Evolutionary conservation across 164 flowering plant species (phyloP).

Genomic region (Nymphaea thermarum): DNA sequence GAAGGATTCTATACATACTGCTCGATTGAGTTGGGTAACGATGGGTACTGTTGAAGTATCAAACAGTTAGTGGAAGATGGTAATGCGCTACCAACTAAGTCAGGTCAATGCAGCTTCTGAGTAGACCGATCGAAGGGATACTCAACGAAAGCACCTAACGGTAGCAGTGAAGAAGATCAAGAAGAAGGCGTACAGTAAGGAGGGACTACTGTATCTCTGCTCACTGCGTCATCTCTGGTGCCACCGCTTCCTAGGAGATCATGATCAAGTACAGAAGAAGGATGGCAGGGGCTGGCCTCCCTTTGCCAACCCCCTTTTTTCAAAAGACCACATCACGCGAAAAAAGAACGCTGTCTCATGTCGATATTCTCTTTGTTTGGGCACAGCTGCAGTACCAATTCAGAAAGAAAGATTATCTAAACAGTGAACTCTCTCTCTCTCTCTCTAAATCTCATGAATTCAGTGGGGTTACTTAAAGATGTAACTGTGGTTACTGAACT

Average conservation of each 20-base stretch:
- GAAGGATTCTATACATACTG: no score
- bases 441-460: neutral
- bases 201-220: neutral
- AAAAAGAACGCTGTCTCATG: neutral
- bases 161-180: neutral
- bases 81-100: no score
- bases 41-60: no score
- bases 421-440: neutral
- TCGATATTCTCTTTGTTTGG: neutral
- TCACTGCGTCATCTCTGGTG: neutral
- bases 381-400: neutral
- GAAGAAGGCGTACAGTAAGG: no score
- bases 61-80: no score
- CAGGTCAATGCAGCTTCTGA: no score
- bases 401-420: no score
- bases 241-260: neutral
- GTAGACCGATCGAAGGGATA: no score
- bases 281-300: neutral
- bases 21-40: no score
- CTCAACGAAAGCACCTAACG: no score
- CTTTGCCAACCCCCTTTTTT: neutral
- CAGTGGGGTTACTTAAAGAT: neutral
- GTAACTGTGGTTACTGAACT: neutral
- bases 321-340: neutral
- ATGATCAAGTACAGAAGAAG: neutral